Conservation (phyloP, 768 basidiomycete species). For the Suillus subluteus region DNA sequence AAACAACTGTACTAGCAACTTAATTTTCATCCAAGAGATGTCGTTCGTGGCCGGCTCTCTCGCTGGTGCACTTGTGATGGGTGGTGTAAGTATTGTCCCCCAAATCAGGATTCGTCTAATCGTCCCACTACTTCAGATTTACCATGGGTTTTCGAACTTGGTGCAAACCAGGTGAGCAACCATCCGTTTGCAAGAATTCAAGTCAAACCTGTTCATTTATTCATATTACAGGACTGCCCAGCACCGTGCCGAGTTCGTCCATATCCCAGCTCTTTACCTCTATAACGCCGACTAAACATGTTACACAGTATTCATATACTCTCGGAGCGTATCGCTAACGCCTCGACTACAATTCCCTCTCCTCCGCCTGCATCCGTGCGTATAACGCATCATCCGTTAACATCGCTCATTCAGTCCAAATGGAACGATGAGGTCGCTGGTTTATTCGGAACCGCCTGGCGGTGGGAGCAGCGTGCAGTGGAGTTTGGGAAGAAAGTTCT, state of each 20-base stretch:
- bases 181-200: conserved; percentile 1
- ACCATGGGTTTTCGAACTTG: conserved; percentile 72
- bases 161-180: conserved; percentile 56
- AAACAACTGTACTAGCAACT: neutral
- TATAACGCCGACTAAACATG: conserved; percentile 1
- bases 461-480: conserved; percentile 49
- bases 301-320: conserved; percentile 50
- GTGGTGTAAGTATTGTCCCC: conserved; percentile 49
- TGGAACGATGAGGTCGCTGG: conserved; percentile 64
- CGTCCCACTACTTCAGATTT: conserved; percentile 45
- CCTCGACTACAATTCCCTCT: conserved; percentile 49
- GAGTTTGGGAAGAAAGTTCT: conserved; percentile 51
- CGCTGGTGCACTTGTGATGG: conserved; percentile 70
- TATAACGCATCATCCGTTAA: conserved; percentile 50
- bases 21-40: conserved; percentile 38
- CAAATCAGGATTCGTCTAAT: neutral
- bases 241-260: conserved; percentile 57
- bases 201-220: conserved; percentile 1
- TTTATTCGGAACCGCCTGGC: conserved; percentile 45
- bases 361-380: conserved; percentile 59
- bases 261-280: neutral
- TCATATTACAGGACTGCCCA: conserved; percentile 50
- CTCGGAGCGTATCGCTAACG: conserved; percentile 53
- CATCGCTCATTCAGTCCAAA: conserved; percentile 49
- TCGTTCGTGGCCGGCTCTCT: conserved; percentile 66